Evolutionary conservation across 192 early-diverging fungal genomes (phyloP).

Genomic region (Gryganskiella cystojenkinii): DNA sequence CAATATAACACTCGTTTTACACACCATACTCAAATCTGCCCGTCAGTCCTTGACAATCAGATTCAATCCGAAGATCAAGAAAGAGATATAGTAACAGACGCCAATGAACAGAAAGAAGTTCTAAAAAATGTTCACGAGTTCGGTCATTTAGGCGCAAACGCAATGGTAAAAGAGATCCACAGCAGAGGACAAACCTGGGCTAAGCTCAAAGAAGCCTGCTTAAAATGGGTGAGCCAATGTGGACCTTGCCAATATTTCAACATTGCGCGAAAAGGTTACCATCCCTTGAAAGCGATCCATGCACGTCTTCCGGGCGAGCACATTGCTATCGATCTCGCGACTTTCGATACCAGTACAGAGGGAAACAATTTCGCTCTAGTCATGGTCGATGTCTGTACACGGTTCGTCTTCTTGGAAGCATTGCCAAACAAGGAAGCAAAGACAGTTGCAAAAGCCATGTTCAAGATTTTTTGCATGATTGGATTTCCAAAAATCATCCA

Average conservation of each 20-base stretch:
- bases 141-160: slow-evolving; percentile 26
- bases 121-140: slow-evolving; percentile 25
- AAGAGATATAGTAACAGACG: slow-evolving; percentile 47
- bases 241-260: slow-evolving; percentile 20
- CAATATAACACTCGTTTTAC: too few relatives aligned
- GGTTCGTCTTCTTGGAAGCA: slow-evolving; percentile 7
- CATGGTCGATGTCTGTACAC: slow-evolving; percentile 7
- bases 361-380: slow-evolving; percentile 5
- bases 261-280: slow-evolving; percentile 37
- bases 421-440: background rate
- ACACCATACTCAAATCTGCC: too few relatives aligned
- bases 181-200: slow-evolving; percentile 23
- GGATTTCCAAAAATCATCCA: slow-evolving; percentile 30
- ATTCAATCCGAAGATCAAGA: too few relatives aligned
- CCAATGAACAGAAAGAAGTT: slow-evolving; percentile 32
- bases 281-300: slow-evolving; percentile 26
- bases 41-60: too few relatives aligned
- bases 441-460: background rate
- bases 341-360: background rate
- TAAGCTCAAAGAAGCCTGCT: slow-evolving; percentile 12
- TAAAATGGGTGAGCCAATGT: slow-evolving; percentile 12
- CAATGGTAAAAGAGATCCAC: slow-evolving; percentile 37
- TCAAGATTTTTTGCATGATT: slow-evolving; percentile 21
- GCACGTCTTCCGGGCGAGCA: slow-evolving; percentile 28
- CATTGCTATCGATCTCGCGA: slow-evolving; percentile 30